These are phyloP conservation scores for Zelopaecilomyces penicillatus DNA, from an alignment of 2,329 filamentous ascomycete species.

Conservation along the genomic window DNA sequence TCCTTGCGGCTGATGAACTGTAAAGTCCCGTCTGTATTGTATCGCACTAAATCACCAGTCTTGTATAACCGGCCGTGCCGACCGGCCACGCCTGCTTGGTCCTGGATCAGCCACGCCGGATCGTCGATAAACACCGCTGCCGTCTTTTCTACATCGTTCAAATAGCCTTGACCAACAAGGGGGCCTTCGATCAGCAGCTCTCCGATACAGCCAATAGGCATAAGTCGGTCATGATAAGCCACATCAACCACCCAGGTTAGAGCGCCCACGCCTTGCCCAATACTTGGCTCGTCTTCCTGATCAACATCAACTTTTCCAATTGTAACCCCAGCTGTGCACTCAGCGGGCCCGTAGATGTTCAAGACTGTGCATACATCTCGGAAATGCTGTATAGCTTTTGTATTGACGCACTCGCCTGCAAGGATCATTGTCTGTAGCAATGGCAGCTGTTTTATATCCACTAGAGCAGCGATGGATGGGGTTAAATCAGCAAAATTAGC, in stretches of 20 bases:
- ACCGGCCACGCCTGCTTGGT: neutral
- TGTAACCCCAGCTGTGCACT: neutral
- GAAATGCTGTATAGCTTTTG: neutral
- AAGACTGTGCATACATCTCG: slow-evolving; percentile 2
- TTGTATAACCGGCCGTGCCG: slow-evolving; percentile 13
- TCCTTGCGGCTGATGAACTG: too few relatives aligned
- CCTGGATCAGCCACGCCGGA: neutral
- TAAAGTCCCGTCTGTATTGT: slow-evolving; percentile 27
- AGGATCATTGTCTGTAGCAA: slow-evolving; percentile 1
- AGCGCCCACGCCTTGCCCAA: neutral
- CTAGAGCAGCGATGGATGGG: slow-evolving; percentile 1
- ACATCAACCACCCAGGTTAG: too few relatives aligned
- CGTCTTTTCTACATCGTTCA: slow-evolving; percentile 8
- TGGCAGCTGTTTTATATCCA: slow-evolving; percentile 3
- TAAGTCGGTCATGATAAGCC: too few relatives aligned
- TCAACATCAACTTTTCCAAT: neutral
- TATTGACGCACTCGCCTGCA: slow-evolving; percentile 1
- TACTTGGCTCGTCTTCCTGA: neutral
- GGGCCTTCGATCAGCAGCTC: slow-evolving; percentile 14
- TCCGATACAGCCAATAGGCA: too few relatives aligned
- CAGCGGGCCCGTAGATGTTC: neutral
- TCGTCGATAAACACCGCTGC: slow-evolving; percentile 14
- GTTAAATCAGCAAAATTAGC: slow-evolving; percentile 6
- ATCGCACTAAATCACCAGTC: slow-evolving; percentile 16
- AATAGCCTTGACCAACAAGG: slow-evolving; percentile 11